Evolutionary conservation across 805 yeast genomes (phyloP).

Genomic region (Wickerhamomyces bisporus): DNA sequence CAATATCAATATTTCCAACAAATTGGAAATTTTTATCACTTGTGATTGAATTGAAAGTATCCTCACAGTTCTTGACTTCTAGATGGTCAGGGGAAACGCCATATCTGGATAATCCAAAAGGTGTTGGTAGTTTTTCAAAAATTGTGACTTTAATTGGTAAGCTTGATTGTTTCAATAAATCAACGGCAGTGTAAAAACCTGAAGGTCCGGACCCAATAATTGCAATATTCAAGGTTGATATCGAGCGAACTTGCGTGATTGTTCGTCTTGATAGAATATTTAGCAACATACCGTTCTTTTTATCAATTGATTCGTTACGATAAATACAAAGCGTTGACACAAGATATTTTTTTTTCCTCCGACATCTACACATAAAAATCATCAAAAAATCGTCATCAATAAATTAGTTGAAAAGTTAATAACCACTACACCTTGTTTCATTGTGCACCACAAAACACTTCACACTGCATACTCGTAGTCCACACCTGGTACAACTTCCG

Average conservation of each 20-base stretch:
- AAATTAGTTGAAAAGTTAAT: slow-evolving; percentile 4
- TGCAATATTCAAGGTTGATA: slow-evolving; percentile 22
- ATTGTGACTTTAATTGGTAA: slow-evolving; percentile 48
- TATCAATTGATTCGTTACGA: no score
- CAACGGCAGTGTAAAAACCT: slow-evolving; percentile 85
- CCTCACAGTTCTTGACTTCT: slow-evolving; percentile 79
- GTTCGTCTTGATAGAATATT: no score
- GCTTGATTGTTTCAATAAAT: slow-evolving; percentile 50
- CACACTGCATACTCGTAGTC: slow-evolving; percentile 36
- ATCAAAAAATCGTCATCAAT: background rate
- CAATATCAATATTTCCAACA: slow-evolving; percentile 69
- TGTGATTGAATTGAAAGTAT: slow-evolving; percentile 53
- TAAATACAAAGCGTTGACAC: no score
- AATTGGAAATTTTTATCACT: slow-evolving; percentile 41
- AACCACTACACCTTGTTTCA: slow-evolving; percentile 39
- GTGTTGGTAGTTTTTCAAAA: slow-evolving; percentile 82
- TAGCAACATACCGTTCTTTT: no score
- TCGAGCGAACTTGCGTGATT: slow-evolving; percentile 3
- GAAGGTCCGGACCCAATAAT: slow-evolving; percentile 96
- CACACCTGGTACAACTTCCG: slow-evolving; percentile 36
- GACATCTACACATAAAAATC: background rate
- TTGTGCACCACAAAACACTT: slow-evolving; percentile 36
- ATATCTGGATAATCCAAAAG: slow-evolving; percentile 84
- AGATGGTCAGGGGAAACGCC: slow-evolving; percentile 99
- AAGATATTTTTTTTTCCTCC: no score